Conservation (phyloP, 305 asterid genomes). For the Plantago coronopus region DNA sequence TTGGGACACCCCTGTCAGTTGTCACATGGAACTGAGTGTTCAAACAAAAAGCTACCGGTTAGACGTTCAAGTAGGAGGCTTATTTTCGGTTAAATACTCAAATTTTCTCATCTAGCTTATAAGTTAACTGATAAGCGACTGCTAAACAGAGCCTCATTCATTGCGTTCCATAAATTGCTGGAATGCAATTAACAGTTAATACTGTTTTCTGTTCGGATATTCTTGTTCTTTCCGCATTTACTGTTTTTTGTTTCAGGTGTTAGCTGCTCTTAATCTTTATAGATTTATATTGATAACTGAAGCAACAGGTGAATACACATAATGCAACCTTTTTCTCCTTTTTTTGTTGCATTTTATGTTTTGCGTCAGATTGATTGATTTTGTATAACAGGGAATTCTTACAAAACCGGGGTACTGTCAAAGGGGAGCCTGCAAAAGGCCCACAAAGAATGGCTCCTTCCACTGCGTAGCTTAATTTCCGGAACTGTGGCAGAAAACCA, state of each 20-base stretch:
- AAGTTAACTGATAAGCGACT: too few relatives aligned
- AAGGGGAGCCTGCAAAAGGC: slow-evolving; percentile 49
- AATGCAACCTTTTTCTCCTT: background rate
- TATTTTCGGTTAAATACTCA: too few relatives aligned
- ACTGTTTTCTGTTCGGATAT: too few relatives aligned
- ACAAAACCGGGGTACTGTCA: slow-evolving; percentile 52
- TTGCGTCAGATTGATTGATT: background rate
- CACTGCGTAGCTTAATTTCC: slow-evolving; percentile 56
- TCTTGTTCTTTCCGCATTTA: background rate
- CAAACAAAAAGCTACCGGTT: too few relatives aligned
- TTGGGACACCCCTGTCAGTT: background rate
- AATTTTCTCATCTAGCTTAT: too few relatives aligned
- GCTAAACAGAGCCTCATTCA: too few relatives aligned
- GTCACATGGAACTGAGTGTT: too few relatives aligned
- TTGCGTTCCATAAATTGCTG: too few relatives aligned
- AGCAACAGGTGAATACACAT: slow-evolving; percentile 47
- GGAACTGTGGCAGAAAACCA: slow-evolving; percentile 41
- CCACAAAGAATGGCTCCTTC: slow-evolving; percentile 74
- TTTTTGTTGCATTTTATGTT: background rate
- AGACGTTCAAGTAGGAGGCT: too few relatives aligned
- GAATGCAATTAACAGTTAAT: too few relatives aligned
- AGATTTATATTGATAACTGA: slow-evolving; percentile 73
- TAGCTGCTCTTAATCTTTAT: slow-evolving; percentile 80
- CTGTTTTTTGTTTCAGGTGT: slow-evolving; percentile 48
- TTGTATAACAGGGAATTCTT: slow-evolving; percentile 61